A percentile compares a stretch with the other conserved stretches of the same genome.
phyloP scores from a whole-genome alignment of 1,284 basidiomycete genomes.

The Thelephora terrestris region DNA sequence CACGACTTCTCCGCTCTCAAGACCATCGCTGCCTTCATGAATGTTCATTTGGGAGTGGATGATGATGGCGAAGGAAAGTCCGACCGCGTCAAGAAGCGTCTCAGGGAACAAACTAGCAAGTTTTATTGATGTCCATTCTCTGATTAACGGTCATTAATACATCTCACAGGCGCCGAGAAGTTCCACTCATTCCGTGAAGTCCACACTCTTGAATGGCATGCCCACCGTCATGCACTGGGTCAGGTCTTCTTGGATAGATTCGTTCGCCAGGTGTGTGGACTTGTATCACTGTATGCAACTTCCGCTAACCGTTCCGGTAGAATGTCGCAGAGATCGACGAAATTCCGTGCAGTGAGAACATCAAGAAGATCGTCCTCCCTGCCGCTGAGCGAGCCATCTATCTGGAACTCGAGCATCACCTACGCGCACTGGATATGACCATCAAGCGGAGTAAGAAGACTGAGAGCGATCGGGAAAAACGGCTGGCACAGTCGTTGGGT shows the following conservation, averaged over 20 bases:
- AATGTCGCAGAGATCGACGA: constrained; percentile 97
- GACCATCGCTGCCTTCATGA: constrained; percentile 81
- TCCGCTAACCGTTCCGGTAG: constrained; percentile 27
- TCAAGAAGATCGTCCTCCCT: constrained; percentile 67
- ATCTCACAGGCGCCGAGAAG: constrained; percentile 66
- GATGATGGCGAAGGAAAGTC: constrained; percentile 81
- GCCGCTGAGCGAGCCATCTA: constrained; percentile 94
- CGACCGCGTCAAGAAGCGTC: constrained; percentile 67
- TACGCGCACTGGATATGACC: constrained; percentile 82
- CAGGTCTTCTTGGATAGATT: constrained; percentile 80
- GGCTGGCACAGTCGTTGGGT: constrained; percentile 78
- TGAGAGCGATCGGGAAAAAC: constrained; percentile 85
- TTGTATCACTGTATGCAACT: background rate
- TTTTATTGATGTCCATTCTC: constrained; percentile 5
- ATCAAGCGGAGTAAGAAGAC: constrained; percentile 79
- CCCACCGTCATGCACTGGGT: constrained; percentile 73
- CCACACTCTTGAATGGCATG: constrained; percentile 87
- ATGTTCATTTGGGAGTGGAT: constrained; percentile 81
- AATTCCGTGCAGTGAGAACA: constrained; percentile 69
- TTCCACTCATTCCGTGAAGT: constrained; percentile 97
- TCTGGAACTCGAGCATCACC: constrained; percentile 89
- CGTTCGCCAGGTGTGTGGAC: constrained; percentile 64
- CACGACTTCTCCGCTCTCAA: constrained; percentile 87
- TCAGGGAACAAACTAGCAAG: constrained; percentile 75
- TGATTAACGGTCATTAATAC: constrained; percentile 3